Percentiles rank a stretch among this genome's conserved stretches.
phyloP scores from a whole-genome alignment of 129 eudicot genomes.

The Escallonia herrerae region DNA sequence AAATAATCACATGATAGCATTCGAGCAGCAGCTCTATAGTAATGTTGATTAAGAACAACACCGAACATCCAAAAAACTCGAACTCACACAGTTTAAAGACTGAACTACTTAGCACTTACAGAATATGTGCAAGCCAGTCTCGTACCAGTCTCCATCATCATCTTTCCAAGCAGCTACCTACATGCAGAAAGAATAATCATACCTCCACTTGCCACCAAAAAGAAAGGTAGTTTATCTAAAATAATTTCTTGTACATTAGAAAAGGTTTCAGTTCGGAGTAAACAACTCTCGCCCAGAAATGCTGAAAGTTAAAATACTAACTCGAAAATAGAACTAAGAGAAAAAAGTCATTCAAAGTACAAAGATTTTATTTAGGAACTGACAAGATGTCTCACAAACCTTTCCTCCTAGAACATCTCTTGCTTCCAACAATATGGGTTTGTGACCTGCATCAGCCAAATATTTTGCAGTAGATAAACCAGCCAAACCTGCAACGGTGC shows the following conservation, averaged over 20 bases:
- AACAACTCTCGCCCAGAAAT: too few relatives aligned
- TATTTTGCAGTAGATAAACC: conserved; percentile 97
- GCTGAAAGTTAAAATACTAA: too few relatives aligned
- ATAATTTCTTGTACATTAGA: too few relatives aligned
- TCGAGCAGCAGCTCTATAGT: not conserved
- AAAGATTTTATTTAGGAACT: not conserved
- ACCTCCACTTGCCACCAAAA: too few relatives aligned
- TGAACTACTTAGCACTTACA: conserved; percentile 45
- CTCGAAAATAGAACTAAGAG: too few relatives aligned
- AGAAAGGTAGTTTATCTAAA: too few relatives aligned
- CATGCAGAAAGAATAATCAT: not conserved
- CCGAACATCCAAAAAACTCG: not conserved
- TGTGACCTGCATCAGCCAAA: conserved; percentile 96
- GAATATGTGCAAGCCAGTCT: conserved; percentile 95
- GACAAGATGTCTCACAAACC: conserved; percentile 29
- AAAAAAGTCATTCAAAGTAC: not conserved
- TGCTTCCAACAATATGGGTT: conserved; percentile 82
- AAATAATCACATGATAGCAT: not conserved
- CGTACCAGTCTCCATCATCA: conserved; percentile 98
- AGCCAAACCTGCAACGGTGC: conserved; percentile 66
- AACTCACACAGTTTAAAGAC: not conserved
- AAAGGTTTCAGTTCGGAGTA: too few relatives aligned
- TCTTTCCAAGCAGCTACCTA: conserved; percentile 99
- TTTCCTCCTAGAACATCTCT: conserved; percentile 98
- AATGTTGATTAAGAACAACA: too few relatives aligned